Conservation (phyloP, 768 basidiomycete genomes). For the Panellus pusillus region DNA sequence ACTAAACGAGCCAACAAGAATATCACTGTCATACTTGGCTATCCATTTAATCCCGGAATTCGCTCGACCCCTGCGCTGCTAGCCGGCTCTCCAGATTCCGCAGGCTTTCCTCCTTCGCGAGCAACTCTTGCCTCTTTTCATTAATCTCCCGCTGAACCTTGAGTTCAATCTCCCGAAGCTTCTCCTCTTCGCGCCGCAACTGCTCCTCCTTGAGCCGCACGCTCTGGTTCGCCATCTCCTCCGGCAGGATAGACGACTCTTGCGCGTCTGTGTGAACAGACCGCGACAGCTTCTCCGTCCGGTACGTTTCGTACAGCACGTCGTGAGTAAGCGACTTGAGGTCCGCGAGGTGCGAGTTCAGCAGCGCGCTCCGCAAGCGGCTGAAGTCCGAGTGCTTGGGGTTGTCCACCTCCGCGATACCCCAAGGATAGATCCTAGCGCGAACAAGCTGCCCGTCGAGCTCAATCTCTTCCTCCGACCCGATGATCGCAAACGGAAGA, state of each 20-base stretch:
- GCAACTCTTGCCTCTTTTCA: conserved; percentile 93
- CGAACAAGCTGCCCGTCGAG: conserved; percentile 89
- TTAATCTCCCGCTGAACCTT: conserved; percentile 98
- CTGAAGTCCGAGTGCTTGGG: conserved; percentile 99
- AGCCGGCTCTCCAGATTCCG: conserved; percentile 84
- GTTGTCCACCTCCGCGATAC: conserved; percentile 97
- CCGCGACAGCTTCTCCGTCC: conserved; percentile 94
- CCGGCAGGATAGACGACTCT: conserved; percentile 91
- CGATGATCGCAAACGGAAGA: conserved; percentile 95
- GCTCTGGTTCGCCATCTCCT: conserved; percentile 95
- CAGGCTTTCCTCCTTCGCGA: conserved; percentile 60
- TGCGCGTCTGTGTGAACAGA: conserved; percentile 81
- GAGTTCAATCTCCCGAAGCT: conserved; percentile 96
- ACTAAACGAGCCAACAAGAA: conserved; percentile 33
- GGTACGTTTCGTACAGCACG: conserved; percentile 93
- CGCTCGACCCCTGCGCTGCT: conserved; percentile 82
- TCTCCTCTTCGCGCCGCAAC: conserved; percentile 94
- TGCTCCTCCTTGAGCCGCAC: conserved; percentile 99
- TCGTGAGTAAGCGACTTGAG: conserved; percentile 94
- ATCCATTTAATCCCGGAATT: conserved; percentile 63
- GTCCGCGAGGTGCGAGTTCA: conserved; percentile 93
- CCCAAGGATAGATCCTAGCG: conserved; percentile 97
- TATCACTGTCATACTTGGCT: conserved; percentile 20
- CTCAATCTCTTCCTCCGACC: conserved; percentile 96
- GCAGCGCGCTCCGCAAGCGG: conserved; percentile 84